Evolutionary conservation across 2,329 filamentous ascomycete genomes (phyloP), one percentile per base, ranked within the genome.

Genomic region (Colletotrichum spinosum): DNA sequence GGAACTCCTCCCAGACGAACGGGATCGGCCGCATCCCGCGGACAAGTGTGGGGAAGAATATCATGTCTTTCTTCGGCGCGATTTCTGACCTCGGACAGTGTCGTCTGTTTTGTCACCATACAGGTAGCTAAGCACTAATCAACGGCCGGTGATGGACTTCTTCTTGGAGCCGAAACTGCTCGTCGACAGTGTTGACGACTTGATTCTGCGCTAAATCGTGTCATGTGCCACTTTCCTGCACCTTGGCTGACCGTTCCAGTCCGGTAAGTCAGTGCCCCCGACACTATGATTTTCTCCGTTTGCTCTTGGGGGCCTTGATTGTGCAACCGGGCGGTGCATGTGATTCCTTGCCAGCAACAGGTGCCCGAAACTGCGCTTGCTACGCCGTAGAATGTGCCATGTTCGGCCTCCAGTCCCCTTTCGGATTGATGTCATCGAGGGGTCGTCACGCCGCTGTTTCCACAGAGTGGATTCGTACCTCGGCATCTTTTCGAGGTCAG

Each of bases 361-460:
- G 17, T 17, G 17, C 17, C 17, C 17, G 17, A 17, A 17, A 17
- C 17, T 17, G 17, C 17, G 17, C 17, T 17, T 17, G 17, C 17
- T 17, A 17, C 17, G 17, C 17, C 17, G 17, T 17, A 17, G 17
- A 25, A 25, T 25, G 25, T 25, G 4, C 25, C 25, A 25, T 25
- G 4, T 25, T 25, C 25, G 25, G 25, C 25, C 25, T 25, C 25
- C 25, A 25, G 25, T 45, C 39, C 41, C 48, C 58, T 65, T 65
- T 63, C 63, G 63, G 58, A 48, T 48, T 52, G 63, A 66, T 66
- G 63, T 66, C 63, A 66, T 63, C 63, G 63, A 66, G n/a, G 37
- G 44, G 45, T 46, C n/a, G 38, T 12, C 15, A 39, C 10, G 38
- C 38, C 59, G 34, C 48, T 10, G 62, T 44, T 63, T 45, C 57